Evolutionary conservation across 805 yeast species (phyloP).

Genomic region (Kazachstania viticola): DNA sequence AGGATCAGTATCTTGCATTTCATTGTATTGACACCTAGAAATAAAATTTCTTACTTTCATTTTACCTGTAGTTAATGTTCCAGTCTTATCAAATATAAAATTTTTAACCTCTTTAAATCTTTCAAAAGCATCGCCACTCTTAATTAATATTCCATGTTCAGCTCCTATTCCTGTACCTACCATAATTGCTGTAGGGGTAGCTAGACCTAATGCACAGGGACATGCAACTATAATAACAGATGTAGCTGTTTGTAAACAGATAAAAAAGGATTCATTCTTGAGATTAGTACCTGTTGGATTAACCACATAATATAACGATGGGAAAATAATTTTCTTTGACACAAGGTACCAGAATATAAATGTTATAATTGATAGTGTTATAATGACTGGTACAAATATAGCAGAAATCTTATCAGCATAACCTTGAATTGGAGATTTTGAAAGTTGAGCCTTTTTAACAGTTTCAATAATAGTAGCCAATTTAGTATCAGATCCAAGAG

Average conservation of each 20-base stretch:
- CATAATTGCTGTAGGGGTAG: slow-evolving; percentile 98
- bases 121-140: slow-evolving; percentile 87
- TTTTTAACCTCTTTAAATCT: slow-evolving; percentile 36
- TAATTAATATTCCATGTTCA: slow-evolving; percentile 72
- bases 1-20: slow-evolving; percentile 15
- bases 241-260: slow-evolving; percentile 66
- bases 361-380: slow-evolving; percentile 51
- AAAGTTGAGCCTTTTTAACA: slow-evolving; percentile 81
- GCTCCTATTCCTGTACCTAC: slow-evolving; percentile 98
- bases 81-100: slow-evolving; percentile 81
- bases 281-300: background rate
- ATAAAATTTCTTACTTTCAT: slow-evolving; percentile 38
- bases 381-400: slow-evolving; percentile 68
- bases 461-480: slow-evolving; percentile 76
- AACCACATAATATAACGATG: background rate
- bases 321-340: background rate
- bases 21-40: slow-evolving; percentile 28
- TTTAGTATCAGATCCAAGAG: slow-evolving; percentile 75
- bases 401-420: slow-evolving; percentile 80
- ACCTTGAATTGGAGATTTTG: slow-evolving; percentile 83
- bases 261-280: background rate
- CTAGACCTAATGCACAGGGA: slow-evolving; percentile 95
- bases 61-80: slow-evolving; percentile 80
- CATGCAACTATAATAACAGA: slow-evolving; percentile 96
- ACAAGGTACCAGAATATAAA: slow-evolving; percentile 47